Evolutionary conservation across 805 yeast genomes (phyloP), one percentile per base, ranked within the genome.

Genomic region (Wickerhamomyces pijperi): DNA sequence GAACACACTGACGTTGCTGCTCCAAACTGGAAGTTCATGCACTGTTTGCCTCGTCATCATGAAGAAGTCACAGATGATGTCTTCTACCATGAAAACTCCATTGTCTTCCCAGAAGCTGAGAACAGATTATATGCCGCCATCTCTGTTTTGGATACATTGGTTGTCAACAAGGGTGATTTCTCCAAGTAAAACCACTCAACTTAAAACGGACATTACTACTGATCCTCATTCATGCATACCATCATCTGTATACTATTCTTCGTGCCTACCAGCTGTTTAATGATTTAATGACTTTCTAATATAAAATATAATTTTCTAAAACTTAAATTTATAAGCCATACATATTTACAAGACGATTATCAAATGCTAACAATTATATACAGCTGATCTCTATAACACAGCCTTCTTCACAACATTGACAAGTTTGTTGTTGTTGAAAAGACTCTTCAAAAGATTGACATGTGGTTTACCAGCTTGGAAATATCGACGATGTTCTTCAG

Each of bases 71-170:
- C 77, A 31, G 98, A 92, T 59, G 95, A 82, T 35, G 92, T 92
- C 2, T 92, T 92, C 57, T 90, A 90, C 64, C 67, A 87, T 39
- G 76, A 77, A 28, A 72, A 76, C 49, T 85, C 96, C 3, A 63
- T 92, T 41, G 98, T 92, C 3, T 92, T 92, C 61, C 81, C 78
- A 50, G 97, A 92, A 66, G 98, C 95, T 36, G 98, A 92, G 65
- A 92, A 92, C 64, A 74, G 98, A 60, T 64, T 92, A 19, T 92
- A 92, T 56, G 95, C 98, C 36, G 97, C 97, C 21, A 83, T 92
- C 66, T 88, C 97, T 12, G 95, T 78, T 1, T 67, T 92, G 34
- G 97, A 92, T 50, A 87, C 82, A 0, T 86, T 90, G 58, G 95
- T 92, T 6, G 70, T 82, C 37, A 83, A 86, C 62, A 81, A 82